Evolutionary conservation across 2,329 filamentous ascomycete genomes (phyloP).

Genomic region (Bipolaris bicolor): DNA sequence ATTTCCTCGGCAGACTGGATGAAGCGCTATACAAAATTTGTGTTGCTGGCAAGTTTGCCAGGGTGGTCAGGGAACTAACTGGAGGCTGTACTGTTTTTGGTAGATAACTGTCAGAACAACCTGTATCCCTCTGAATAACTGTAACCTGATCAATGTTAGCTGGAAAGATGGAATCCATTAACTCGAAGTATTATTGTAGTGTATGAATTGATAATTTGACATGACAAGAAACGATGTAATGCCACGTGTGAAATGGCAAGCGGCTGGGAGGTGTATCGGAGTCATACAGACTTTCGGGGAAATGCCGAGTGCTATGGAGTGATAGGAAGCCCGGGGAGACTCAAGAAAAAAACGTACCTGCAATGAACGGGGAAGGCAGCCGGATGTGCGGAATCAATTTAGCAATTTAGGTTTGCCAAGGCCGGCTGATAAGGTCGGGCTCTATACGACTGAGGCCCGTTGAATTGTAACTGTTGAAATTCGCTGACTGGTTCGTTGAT

Average conservation of each 20-base stretch:
- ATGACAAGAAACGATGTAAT: background rate
- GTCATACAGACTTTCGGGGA: background rate
- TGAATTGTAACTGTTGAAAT: background rate
- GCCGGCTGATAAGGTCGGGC: no score
- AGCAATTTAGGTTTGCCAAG: background rate
- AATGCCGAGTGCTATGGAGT: constrained; percentile 3
- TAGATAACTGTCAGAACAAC: constrained; percentile 8
- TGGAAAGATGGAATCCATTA: background rate
- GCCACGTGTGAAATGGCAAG: no score
- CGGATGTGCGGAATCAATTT: background rate
- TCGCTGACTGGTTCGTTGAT: background rate
- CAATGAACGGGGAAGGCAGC: constrained; percentile 17
- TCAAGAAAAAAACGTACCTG: constrained; percentile 20
- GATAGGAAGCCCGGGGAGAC: background rate
- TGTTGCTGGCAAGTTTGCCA: background rate
- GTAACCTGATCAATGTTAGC: constrained; percentile 16
- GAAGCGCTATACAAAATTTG: background rate
- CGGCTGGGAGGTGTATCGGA: background rate
- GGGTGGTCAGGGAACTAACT: constrained; percentile 16
- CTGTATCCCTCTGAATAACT: constrained; percentile 10
- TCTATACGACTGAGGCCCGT: background rate
- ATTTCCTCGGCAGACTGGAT: background rate
- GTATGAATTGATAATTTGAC: background rate
- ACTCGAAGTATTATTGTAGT: background rate
- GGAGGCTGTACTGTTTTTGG: constrained; percentile 8